Percentiles rank a stretch among this genome's conserved stretches.
phyloP scores from a whole-genome alignment of 2,329 filamentous ascomycete genomes.

The Phaeosphaeriaceae sp. region DNA sequence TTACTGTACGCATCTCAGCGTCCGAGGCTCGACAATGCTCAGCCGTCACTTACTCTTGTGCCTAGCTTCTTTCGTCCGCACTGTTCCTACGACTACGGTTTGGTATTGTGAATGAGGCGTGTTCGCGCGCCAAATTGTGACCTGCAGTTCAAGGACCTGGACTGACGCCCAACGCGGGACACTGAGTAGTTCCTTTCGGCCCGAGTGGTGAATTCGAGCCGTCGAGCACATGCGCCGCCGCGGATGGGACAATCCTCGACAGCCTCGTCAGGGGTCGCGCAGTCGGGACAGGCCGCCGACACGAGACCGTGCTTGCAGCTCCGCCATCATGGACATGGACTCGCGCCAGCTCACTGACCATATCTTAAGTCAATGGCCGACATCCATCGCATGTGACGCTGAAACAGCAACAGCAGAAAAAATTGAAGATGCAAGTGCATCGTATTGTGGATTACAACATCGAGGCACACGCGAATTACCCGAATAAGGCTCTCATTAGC shows the following conservation, averaged over 20 bases:
- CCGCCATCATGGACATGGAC: constrained; percentile 28
- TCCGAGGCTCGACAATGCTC: not conserved
- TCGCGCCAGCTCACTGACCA: constrained; percentile 32
- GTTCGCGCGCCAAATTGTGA: not conserved
- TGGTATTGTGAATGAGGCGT: not conserved
- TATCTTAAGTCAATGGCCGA: constrained; percentile 23
- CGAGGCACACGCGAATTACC: not conserved
- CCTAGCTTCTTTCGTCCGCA: not conserved
- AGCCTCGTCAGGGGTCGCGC: constrained; percentile 20
- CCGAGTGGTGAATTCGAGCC: constrained; percentile 23
- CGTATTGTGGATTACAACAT: not conserved
- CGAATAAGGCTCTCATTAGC: not conserved
- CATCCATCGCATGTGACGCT: not conserved
- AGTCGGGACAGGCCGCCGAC: constrained; percentile 15
- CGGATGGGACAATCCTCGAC: constrained; percentile 15
- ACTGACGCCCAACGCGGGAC: constrained; percentile 1
- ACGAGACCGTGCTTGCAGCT: constrained; percentile 27
- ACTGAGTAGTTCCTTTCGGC: constrained; percentile 17
- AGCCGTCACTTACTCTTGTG: not conserved
- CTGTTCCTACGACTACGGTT: not conserved
- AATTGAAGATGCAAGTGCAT: not conserved
- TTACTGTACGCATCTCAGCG: constrained; percentile 2
- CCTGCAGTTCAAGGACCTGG: not conserved
- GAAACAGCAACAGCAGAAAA: not conserved
- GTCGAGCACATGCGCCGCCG: constrained; percentile 14